Conservation (phyloP, 2,329 filamentous ascomycete genomes). For the Claviceps lovelessii region DNA sequence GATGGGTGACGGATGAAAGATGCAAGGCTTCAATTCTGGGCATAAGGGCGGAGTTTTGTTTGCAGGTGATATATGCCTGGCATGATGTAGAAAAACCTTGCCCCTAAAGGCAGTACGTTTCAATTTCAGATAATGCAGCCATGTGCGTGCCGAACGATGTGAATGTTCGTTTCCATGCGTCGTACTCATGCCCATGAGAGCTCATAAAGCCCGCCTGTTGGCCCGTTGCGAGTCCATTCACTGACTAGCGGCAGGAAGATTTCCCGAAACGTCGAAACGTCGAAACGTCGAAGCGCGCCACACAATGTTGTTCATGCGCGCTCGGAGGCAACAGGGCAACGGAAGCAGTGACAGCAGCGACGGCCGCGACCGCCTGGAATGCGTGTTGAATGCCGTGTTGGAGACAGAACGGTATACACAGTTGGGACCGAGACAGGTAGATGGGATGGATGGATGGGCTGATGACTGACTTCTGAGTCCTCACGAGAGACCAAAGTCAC, state of each 20-base stretch:
- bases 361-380: background rate
- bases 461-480: background rate
- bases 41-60: background rate
- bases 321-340: background rate
- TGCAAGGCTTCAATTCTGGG: background rate
- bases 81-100: background rate
- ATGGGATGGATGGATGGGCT: background rate
- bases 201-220: background rate
- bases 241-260: background rate
- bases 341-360: too few species aligned
- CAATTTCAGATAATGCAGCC: background rate
- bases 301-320: background rate
- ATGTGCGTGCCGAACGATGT: background rate
- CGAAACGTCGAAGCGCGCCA: too few species aligned
- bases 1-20: background rate
- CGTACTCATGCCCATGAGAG: too few species aligned
- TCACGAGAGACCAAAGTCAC: too few species aligned
- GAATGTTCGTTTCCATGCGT: background rate
- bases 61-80: background rate
- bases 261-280: background rate
- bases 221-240: background rate
- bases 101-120: background rate
- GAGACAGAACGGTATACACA: background rate
- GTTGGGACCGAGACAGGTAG: background rate
- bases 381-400: background rate